These are phyloP conservation scores for Mortierella sp. DNA, from an alignment of 371 early-diverging fungal genomes.

Conservation along the genomic window DNA sequence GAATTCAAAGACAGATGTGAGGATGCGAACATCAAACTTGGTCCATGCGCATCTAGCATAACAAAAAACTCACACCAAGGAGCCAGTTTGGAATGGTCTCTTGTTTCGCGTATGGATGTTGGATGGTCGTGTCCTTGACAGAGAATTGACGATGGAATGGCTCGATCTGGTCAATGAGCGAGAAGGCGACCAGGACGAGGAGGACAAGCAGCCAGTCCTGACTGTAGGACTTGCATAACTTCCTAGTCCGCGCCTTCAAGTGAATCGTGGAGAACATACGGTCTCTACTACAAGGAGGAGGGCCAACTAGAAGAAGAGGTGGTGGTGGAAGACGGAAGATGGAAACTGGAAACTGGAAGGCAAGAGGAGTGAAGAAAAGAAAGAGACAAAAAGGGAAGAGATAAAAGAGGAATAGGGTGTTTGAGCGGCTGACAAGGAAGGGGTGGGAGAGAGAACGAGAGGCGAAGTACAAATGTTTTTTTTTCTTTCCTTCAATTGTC, in stretches of 20 bases:
- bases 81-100: constrained; percentile 73
- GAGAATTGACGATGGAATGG: constrained; percentile 82
- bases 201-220: constrained; percentile 69
- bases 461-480: no score
- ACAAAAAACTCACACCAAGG: constrained; percentile 60
- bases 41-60: no score
- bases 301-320: not conserved
- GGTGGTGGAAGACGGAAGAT: not conserved
- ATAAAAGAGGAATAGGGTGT: no score
- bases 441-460: no score
- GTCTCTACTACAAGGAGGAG: not conserved
- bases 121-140: constrained; percentile 73
- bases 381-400: not conserved
- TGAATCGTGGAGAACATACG: constrained; percentile 20
- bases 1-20: not conserved
- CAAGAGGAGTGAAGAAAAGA: not conserved
- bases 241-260: constrained; percentile 27
- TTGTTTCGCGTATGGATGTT: constrained; percentile 69
- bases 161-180: constrained; percentile 65
- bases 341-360: not conserved
- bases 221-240: constrained; percentile 31
- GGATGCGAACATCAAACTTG: no score
- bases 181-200: constrained; percentile 67
- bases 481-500: no score
- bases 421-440: no score